phyloP scores from a whole-genome alignment of 768 basidiomycete species.

The Stropharia rugosoannulata region DNA sequence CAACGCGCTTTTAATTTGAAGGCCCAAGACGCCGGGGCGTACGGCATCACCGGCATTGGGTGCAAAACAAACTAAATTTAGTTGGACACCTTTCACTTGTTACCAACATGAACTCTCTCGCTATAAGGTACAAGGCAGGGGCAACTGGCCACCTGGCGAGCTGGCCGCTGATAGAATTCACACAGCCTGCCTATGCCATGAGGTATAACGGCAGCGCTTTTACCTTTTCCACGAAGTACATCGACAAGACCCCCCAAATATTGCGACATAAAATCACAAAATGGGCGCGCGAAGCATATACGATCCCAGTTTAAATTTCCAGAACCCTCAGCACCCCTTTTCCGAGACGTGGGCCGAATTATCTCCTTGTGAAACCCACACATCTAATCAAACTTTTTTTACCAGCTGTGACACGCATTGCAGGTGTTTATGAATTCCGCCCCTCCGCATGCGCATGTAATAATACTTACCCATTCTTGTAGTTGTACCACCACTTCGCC shows the following conservation, averaged over 20 bases:
- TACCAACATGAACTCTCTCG: neutral
- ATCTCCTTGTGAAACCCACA: constrained; percentile 18
- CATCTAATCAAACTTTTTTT: constrained; percentile 20
- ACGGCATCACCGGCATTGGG: neutral
- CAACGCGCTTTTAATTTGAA: too few relatives aligned
- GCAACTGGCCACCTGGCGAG: neutral
- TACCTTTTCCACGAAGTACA: neutral
- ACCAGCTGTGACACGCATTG: constrained; percentile 8
- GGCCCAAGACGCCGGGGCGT: too few relatives aligned
- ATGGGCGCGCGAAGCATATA: neutral
- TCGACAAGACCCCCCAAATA: neutral
- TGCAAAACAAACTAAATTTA: neutral
- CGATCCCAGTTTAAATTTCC: neutral
- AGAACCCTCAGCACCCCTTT: neutral
- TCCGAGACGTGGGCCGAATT: constrained; percentile 13
- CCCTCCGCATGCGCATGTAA: constrained; percentile 8
- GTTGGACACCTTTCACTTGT: neutral
- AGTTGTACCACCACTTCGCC: constrained; percentile 12
- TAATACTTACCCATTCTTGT: constrained; percentile 8
- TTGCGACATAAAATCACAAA: neutral
- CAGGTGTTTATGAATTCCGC: constrained; percentile 2
- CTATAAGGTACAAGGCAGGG: neutral
- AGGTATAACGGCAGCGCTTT: constrained; percentile 11
- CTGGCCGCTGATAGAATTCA: constrained; percentile 8
- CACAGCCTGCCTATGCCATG: constrained; percentile 10